Evolutionary conservation across 805 yeast genomes (phyloP), one percentile per base, ranked within the genome.

Genomic region (Dipodascus geniculatus): DNA sequence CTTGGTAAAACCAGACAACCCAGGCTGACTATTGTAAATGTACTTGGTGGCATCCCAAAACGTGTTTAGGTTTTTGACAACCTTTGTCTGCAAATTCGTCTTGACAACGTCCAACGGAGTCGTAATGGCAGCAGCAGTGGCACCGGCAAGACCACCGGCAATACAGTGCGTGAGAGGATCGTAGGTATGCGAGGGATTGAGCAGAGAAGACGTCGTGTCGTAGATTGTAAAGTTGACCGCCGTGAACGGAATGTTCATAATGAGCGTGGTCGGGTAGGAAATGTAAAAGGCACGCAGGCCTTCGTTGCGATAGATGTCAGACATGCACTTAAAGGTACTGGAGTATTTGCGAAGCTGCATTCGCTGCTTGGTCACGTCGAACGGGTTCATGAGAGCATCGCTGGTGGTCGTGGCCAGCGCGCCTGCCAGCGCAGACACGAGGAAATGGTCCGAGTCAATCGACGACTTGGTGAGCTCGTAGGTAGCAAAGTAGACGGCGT

Each of bases 311-410:
- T 61, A 68, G 42, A 73, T 66, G 48, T 55, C 53, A 11, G 49
- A 28, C 16, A 65, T 56, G 48, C 69, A 66, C 8, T 56, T 52
- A 22, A 53, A 24, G 48, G 68, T 58, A 23, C 63, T 52, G 22
- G 55, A 49, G 55, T 57, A 65, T 47, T 60, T 51, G 54, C 52
- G 55, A 33, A 78, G 62, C 69, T 91, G 99, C 96, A 91, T 89
- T 69, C 98, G 78, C 72, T 91, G 99, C 67, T 91, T 91, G 54
- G 93, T 73, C 23, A 91, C 95, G 65, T 91, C 99, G 64, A 91
- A 91, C 28, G 99, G 99, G 58, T 93, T 91, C 98, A 91, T 91
- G 60, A 93, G 74, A 1, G 96, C 96, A 68, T 91, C 98, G 2
- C 91, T 83, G 1, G 93, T 86, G n/a, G 81, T 80, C 2, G 97